Base-by-base conservation (phyloP, 352 stramenopile genomes). In the Pythium insidiosum region DNA sequence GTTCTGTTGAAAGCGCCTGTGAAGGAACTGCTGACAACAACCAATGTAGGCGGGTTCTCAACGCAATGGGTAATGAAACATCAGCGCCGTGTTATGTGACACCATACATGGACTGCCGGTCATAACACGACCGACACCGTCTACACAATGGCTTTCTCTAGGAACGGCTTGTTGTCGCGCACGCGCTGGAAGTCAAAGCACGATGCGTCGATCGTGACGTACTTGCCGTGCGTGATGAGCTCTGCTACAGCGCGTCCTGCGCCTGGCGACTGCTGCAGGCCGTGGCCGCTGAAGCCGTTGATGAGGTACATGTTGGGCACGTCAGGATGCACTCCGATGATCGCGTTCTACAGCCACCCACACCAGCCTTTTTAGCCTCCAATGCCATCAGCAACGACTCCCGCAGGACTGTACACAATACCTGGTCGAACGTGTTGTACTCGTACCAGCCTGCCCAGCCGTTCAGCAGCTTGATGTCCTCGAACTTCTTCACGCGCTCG, bases 351-450 rank as follows among this genome's bases (percentile, higher is more conserved):
- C n/a, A 33, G 28, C 28, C 9, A 33, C n/a, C n/a, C n/a, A n/a
- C n/a, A n/a, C n/a, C n/a, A n/a, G n/a, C n/a, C n/a, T n/a, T n/a
- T n/a, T n/a, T n/a, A n/a, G n/a, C n/a, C n/a, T n/a, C n/a, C n/a
- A n/a, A n/a, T n/a, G n/a, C n/a, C n/a, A n/a, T n/a, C n/a, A n/a
- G n/a, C n/a, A n/a, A n/a, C n/a, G n/a, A n/a, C n/a, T n/a, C n/a
- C n/a, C n/a, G n/a, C n/a, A n/a, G n/a, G n/a, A n/a, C n/a, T n/a
- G n/a, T n/a, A n/a, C n/a, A n/a, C n/a, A n/a, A n/a, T n/a, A 83
- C 70, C 65, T 84, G 80, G 56, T 93, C 80, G 22, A 90, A 82
- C 15, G 75, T 89, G 61, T 93, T 90, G 70, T 84, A 93, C 47
- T 93, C 80, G 57, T 93, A 93, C 57, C 78, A 93, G 6, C 80